Conservation (phyloP, 192 early-diverging fungal species). For the Mortierella alpina region DNA sequence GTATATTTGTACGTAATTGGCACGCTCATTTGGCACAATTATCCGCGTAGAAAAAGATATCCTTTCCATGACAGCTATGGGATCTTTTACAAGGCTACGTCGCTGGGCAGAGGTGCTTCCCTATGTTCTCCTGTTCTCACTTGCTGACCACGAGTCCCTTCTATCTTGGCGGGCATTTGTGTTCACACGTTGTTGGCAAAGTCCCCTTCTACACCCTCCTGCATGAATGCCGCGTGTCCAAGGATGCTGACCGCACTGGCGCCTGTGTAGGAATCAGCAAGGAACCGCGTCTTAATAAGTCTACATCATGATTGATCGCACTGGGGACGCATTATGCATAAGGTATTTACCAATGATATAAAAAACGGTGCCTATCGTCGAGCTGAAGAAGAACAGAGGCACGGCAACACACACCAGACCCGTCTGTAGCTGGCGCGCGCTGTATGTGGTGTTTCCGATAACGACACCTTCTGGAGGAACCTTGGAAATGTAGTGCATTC, state of each 20-base stretch:
- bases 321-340: neutral
- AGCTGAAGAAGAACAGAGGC: conserved; percentile 65
- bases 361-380: conserved; percentile 65
- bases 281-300: neutral
- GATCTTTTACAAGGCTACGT: no score
- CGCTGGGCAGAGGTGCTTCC: neutral
- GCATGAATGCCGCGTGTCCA: conserved; percentile 66
- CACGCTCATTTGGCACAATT: no score
- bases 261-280: conserved; percentile 37
- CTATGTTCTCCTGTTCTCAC: no score
- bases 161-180: no score
- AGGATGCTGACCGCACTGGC: conserved; percentile 66
- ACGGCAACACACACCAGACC: conserved; percentile 56
- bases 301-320: neutral
- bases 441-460: conserved; percentile 35
- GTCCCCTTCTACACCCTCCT: conserved; percentile 58
- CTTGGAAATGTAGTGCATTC: conserved; percentile 60
- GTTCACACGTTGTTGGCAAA: conserved; percentile 47
- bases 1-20: no score
- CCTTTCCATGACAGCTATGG: no score
- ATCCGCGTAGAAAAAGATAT: no score
- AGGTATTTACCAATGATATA: conserved; percentile 65
- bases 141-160: no score
- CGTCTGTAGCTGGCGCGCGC: conserved; percentile 57
- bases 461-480: conserved; percentile 55